Percentiles rank a stretch among this genome's conserved stretches.
Conservation (phyloP, 306 rosid genomes). For the Clitoria ternatea region DNA sequence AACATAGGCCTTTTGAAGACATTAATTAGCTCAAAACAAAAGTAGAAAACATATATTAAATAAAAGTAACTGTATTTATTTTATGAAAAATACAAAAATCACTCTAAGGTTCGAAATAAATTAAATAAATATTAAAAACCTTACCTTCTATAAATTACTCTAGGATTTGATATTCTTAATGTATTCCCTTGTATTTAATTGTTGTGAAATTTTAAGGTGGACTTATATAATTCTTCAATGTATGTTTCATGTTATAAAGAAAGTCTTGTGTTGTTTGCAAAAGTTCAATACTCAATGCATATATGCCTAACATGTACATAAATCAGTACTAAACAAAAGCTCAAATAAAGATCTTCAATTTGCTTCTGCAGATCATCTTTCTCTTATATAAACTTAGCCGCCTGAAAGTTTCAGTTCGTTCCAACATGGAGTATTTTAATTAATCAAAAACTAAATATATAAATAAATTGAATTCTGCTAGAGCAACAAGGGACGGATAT, state of each 20-base stretch:
- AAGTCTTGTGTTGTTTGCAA: too few species aligned
- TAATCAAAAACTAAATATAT: background rate
- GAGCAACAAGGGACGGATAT: background rate
- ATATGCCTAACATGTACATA: background rate
- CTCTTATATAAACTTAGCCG: background rate
- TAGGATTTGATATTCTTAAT: background rate
- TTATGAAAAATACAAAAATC: background rate
- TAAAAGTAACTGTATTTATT: background rate
- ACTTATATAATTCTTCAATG: background rate
- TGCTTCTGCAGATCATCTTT: background rate
- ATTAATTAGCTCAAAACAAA: background rate
- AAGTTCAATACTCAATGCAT: too few species aligned
- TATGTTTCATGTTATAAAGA: background rate
- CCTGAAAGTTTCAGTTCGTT: conserved; percentile 1
- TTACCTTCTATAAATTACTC: background rate
- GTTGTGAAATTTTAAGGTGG: background rate
- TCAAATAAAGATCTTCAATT: conserved; percentile 15
- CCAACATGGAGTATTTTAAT: conserved; percentile 12
- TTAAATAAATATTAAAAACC: background rate
- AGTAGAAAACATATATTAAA: background rate
- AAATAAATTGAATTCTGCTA: conserved; percentile 7
- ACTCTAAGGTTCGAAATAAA: background rate
- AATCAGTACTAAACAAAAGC: conserved; percentile 3
- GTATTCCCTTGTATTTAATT: background rate
- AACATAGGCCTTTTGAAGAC: too few species aligned